Evolutionary conservation across 148 eudicot species (phyloP).

Genomic region (Rhododendron williamsianum): DNA sequence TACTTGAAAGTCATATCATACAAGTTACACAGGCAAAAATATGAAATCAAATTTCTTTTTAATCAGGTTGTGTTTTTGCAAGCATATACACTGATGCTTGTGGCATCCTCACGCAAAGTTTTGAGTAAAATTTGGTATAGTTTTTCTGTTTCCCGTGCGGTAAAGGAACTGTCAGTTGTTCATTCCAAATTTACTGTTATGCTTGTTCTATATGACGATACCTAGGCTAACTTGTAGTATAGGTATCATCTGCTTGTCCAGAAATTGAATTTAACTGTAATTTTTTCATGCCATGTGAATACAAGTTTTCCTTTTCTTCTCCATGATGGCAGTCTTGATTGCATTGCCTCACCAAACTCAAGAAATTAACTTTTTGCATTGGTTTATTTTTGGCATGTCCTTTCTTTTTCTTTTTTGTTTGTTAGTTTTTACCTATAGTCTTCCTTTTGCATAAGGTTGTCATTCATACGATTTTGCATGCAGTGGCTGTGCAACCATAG

Average conservation of each 20-base stretch:
- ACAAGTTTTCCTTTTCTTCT: background rate
- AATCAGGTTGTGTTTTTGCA: background rate
- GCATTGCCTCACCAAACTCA: background rate
- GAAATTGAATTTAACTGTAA: background rate
- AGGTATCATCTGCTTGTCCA: background rate
- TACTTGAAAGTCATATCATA: background rate
- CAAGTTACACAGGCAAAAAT: background rate
- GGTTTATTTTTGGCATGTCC: background rate
- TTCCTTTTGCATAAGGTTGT: constrained; percentile 4
- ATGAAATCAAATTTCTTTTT: background rate
- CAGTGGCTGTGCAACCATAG: background rate
- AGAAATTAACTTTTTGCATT: background rate
- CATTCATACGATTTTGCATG: background rate
- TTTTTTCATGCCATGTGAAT: background rate
- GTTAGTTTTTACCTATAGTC: background rate
- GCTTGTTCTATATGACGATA: background rate
- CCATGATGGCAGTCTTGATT: background rate
- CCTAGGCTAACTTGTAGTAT: background rate
- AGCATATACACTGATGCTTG: background rate
- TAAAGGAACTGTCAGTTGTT: background rate
- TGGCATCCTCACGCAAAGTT: background rate
- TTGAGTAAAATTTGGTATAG: background rate
- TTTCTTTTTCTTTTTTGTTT: background rate
- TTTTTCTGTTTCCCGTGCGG: background rate
- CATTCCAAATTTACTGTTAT: background rate